Conservation (phyloP, 1,284 basidiomycete species). For the Cutaneotrichosporon arboriforme region DNA sequence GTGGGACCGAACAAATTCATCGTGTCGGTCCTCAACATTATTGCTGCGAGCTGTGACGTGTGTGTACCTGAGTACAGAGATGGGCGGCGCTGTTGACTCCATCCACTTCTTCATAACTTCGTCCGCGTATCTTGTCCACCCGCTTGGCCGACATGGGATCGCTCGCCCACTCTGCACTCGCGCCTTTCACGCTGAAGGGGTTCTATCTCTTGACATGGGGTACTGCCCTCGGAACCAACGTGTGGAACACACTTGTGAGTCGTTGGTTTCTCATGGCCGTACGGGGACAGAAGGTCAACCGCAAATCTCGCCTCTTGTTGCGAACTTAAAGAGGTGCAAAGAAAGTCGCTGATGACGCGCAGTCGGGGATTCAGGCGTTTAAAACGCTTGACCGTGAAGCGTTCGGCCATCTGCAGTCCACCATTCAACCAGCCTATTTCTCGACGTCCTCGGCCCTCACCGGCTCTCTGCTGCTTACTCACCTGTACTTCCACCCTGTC, state of each 20-base stretch:
- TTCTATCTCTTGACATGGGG: conserved; percentile 49
- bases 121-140: no score
- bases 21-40: no score
- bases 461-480: conserved; percentile 57
- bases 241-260: conserved; percentile 44
- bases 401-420: conserved; percentile 67
- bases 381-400: conserved; percentile 55
- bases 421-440: conserved; percentile 71
- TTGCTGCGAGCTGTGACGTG: no score
- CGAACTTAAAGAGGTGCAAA: no score
- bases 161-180: conserved; percentile 27
- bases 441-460: conserved; percentile 57
- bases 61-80: no score
- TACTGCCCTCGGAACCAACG: conserved; percentile 43
- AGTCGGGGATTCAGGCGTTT: conserved; percentile 33
- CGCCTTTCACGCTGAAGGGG: conserved; percentile 46
- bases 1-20: no score
- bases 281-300: no score
- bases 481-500: conserved; percentile 61
- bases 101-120: no score
- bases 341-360: background rate
- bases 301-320: background rate
- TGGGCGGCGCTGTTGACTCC: no score
- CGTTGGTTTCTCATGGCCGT: background rate
- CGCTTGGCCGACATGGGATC: conserved; percentile 23